Evolutionary conservation across 495 filamentous ascomycete genomes (phyloP).

Genomic region (Penicillium riverlandense): DNA sequence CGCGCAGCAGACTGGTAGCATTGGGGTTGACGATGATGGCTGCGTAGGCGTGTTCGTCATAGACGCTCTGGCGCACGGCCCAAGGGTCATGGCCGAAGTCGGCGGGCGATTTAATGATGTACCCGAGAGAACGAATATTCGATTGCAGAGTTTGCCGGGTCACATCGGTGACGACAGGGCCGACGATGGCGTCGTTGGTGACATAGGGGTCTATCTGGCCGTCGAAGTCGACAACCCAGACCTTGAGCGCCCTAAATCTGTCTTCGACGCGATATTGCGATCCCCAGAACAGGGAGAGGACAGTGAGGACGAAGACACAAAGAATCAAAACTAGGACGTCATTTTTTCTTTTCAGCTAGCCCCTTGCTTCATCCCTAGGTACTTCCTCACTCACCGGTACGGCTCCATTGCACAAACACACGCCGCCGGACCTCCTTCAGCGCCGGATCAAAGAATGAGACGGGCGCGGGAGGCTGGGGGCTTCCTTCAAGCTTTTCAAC

Average conservation of each 20-base stretch:
- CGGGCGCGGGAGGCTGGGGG: slow-evolving; percentile 26
- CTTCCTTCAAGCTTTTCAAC: slow-evolving; percentile 3
- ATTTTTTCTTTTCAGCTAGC: background rate
- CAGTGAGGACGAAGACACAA: slow-evolving; percentile 42
- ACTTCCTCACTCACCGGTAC: slow-evolving; percentile 14
- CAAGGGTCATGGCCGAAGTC: slow-evolving; percentile 53
- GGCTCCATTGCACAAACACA: slow-evolving; percentile 31
- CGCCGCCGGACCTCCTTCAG: slow-evolving; percentile 39
- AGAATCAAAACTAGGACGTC: slow-evolving; percentile 42
- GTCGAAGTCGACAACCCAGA: slow-evolving; percentile 65
- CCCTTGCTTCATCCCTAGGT: background rate
- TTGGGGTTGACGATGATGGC: slow-evolving; percentile 61
- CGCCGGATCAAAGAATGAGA: slow-evolving; percentile 45
- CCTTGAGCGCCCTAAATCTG: slow-evolving; percentile 38
- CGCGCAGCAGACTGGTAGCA: slow-evolving; percentile 51
- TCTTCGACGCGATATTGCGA: slow-evolving; percentile 43
- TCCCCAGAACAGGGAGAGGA: slow-evolving; percentile 57
- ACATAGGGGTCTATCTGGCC: slow-evolving; percentile 45
- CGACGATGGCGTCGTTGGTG: slow-evolving; percentile 43
- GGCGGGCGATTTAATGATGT: slow-evolving; percentile 37
- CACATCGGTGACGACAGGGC: slow-evolving; percentile 43
- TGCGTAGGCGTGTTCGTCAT: slow-evolving; percentile 54
- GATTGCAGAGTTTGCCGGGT: slow-evolving; percentile 29
- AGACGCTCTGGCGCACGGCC: slow-evolving; percentile 53
- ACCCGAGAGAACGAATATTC: slow-evolving; percentile 37